Conservation (phyloP, 192 early-diverging fungal genomes). For the Coemansia sp. region DNA sequence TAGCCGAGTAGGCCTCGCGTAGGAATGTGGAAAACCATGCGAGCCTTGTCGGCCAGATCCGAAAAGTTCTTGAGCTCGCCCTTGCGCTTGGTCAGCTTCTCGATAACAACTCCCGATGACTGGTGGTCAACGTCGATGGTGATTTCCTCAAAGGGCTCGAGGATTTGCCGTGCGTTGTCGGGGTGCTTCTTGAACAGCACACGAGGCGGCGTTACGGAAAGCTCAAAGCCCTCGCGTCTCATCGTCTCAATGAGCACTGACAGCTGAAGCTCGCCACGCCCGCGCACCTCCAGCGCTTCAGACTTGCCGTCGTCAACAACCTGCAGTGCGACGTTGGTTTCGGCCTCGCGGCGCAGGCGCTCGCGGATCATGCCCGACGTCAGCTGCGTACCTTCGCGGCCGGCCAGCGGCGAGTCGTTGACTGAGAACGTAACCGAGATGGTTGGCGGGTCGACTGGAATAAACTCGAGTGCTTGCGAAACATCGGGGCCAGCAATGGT, state of each 20-base stretch:
- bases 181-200: slow-evolving; percentile 74
- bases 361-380: slow-evolving; percentile 82
- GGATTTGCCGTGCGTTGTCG: slow-evolving; percentile 55
- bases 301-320: slow-evolving; percentile 69
- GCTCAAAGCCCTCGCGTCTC: slow-evolving; percentile 87
- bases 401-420: slow-evolving; percentile 86
- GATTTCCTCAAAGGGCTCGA: slow-evolving; percentile 86
- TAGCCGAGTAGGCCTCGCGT: slow-evolving; percentile 84
- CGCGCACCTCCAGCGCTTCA: slow-evolving; percentile 79
- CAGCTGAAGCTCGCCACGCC: slow-evolving; percentile 88
- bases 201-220: slow-evolving; percentile 80
- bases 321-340: slow-evolving; percentile 83
- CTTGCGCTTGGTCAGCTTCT: slow-evolving; percentile 84
- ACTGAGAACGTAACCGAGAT: slow-evolving; percentile 86
- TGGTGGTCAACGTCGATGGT: slow-evolving; percentile 78
- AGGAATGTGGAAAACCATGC: slow-evolving; percentile 79
- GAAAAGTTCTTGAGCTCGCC: slow-evolving; percentile 77
- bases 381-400: slow-evolving; percentile 73
- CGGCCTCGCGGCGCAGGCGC: slow-evolving; percentile 73
- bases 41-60: slow-evolving; percentile 71
- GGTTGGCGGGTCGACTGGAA: slow-evolving; percentile 83
- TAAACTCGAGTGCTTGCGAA: slow-evolving; percentile 67
- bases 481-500: slow-evolving; percentile 69
- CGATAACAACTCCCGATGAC: slow-evolving; percentile 76
- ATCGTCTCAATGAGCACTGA: slow-evolving; percentile 89